Conservation (phyloP, 495 filamentous ascomycete genomes). For the Chlorociboria aeruginascens region DNA sequence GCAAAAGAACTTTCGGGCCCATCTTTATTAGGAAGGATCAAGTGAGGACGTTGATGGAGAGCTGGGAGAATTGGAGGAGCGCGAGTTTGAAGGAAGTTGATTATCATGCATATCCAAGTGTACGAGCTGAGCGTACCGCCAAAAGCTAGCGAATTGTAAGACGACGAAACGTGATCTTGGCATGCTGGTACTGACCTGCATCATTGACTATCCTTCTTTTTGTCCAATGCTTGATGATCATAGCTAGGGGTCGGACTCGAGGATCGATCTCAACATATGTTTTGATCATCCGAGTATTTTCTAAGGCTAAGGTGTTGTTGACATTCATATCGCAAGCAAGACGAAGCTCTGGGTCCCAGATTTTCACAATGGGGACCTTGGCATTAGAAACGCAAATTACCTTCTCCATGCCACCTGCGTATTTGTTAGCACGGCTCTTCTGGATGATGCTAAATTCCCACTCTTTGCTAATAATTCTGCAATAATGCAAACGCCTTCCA, state of each 20-base stretch:
- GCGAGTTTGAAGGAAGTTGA: conserved; percentile 88
- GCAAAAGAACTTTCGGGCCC: conserved; percentile 65
- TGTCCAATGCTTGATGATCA: conserved; percentile 97
- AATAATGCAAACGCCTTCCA: conserved; percentile 80
- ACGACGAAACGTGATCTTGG: not conserved
- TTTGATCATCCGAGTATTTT: conserved; percentile 97
- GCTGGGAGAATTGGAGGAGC: conserved; percentile 79
- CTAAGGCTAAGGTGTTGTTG: conserved; percentile 87
- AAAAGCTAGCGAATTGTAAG: conserved; percentile 42
- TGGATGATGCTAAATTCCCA: conserved; percentile 27
- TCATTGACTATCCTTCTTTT: conserved; percentile 86
- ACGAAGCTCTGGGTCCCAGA: conserved; percentile 88
- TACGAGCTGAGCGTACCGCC: conserved; percentile 96
- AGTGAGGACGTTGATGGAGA: conserved; percentile 64
- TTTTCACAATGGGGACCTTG: conserved; percentile 97
- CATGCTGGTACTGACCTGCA: conserved; percentile 53
- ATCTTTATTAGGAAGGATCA: conserved; percentile 44
- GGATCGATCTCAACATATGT: conserved; percentile 93
- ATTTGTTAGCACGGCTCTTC: not conserved
- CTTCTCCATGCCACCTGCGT: conserved; percentile 83
- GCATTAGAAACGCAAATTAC: conserved; percentile 88
- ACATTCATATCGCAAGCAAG: conserved; percentile 98
- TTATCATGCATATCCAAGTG: conserved; percentile 99
- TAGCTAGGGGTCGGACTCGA: conserved; percentile 79
- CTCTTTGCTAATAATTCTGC: conserved; percentile 73